Evolutionary conservation across 148 eudicot species (phyloP), one percentile per base, ranked within the genome.

Genomic region (Pouteria glomerata): DNA sequence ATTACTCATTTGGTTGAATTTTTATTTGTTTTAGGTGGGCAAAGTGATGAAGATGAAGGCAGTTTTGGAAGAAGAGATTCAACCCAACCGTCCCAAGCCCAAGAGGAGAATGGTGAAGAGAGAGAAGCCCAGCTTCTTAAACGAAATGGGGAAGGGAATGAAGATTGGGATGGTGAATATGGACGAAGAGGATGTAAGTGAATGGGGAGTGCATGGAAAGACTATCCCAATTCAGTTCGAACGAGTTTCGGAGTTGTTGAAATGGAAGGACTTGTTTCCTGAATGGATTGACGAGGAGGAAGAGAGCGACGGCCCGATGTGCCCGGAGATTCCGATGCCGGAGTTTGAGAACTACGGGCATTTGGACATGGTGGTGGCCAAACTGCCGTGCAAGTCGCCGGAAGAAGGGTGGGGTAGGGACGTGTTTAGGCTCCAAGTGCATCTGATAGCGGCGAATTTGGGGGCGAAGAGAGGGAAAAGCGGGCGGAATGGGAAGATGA

Each of bases 221-320:
- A 62, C 77, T 10, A 64, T 83, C n/a, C 81, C 76, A 2, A 30
- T 91, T 31, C 16, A 69, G 8, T 91, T 83, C 48, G 86, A 91
- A 14, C 80, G 41, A 57, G 97, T 89, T 2, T 90, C 98, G 0
- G 66, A 86, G 34, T 27, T 79, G 0, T 85, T 95, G 1, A 82
- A 89, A 65, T 95, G 98, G 98, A 81, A 88, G 42, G 79, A 87
- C 74, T 77, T 95, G 37, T 95, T 91, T 65, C 98, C 98, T 0
- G 98, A 95, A 64, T 95, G 97, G 97, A 88, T 95, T 3, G 98
- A 95, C 26, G 98, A 95, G 72, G 98, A 95, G 14, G 85, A 95
- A 71, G 97, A 95, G 53, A 79, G 77, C 8, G 92, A 92, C 33
- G 85, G 87, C 0, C 85, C 89, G 0, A 79, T 61, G 7, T 95